Percentiles rank a stretch among this genome's conserved stretches.
Conservation (phyloP, 2,329 filamentous ascomycete genomes). For the Sporothrix curviconia region DNA sequence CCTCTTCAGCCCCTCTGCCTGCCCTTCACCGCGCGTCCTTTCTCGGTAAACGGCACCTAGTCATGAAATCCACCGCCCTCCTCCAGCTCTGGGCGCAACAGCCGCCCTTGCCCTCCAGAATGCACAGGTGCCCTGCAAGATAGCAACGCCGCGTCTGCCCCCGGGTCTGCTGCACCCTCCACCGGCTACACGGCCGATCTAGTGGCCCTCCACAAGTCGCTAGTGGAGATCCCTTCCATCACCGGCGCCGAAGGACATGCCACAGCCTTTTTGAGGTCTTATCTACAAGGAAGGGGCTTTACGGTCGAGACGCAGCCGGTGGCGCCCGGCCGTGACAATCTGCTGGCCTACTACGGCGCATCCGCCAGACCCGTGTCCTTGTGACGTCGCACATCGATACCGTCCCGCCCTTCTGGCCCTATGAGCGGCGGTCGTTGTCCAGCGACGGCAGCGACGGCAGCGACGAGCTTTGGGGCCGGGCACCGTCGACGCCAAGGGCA, state of each 20-base stretch:
- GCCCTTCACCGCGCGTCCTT: too few relatives aligned
- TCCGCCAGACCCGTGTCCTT: conserved; percentile 48
- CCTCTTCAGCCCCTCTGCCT: too few relatives aligned
- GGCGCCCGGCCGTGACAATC: conserved; percentile 56
- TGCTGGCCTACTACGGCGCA: conserved; percentile 58
- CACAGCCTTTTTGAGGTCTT: conserved; percentile 60
- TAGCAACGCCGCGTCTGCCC: too few relatives aligned
- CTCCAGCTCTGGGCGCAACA: too few relatives aligned
- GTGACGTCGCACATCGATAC: conserved; percentile 77
- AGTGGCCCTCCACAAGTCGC: conserved; percentile 64
- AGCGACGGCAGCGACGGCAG: conserved; percentile 24
- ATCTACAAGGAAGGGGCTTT: conserved; percentile 49
- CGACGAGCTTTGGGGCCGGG: conserved; percentile 66
- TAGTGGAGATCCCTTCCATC: conserved; percentile 68
- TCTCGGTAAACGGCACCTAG: too few relatives aligned
- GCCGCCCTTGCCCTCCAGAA: too few relatives aligned
- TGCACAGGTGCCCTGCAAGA: too few relatives aligned
- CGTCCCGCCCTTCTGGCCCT: conserved; percentile 66
- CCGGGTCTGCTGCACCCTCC: too few relatives aligned
- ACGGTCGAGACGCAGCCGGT: conserved; percentile 37
- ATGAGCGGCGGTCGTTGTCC: conserved; percentile 29
- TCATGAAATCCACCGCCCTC: too few relatives aligned
- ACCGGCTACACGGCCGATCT: conserved; percentile 45
- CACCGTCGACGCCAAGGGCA: conserved; percentile 64
- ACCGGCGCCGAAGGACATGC: conserved; percentile 62